Percentiles rank a stretch among this genome's conserved stretches.
phyloP scores from a whole-genome alignment of 208 protist species.

The Leishmania aethiopica region DNA sequence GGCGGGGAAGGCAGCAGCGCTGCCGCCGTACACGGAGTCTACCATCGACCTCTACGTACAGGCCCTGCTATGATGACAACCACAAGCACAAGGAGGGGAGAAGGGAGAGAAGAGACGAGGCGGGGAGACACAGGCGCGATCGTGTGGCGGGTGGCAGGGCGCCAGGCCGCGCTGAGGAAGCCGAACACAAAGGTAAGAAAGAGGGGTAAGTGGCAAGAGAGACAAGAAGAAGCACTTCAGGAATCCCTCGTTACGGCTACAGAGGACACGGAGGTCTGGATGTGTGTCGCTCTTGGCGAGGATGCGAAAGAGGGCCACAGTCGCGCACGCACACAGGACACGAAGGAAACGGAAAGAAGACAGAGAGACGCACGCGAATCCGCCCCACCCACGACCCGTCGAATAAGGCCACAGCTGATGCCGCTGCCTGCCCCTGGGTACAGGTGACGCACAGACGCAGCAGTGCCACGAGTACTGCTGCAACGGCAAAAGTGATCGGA shows the following conservation, averaged over 20 bases:
- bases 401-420: neutral
- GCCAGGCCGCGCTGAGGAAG: neutral
- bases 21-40: neutral
- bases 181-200: neutral
- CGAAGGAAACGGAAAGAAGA: neutral
- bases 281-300: neutral
- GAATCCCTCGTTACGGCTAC: neutral
- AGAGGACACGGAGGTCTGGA: neutral
- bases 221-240: neutral
- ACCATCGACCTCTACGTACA: neutral
- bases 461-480: neutral
- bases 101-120: neutral
- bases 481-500: neutral
- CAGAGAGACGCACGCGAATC: neutral
- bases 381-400: neutral
- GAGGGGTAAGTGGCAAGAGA: neutral
- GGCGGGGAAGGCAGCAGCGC: constrained; percentile 1
- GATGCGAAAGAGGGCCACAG: neutral
- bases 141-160: neutral
- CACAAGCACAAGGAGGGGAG: neutral
- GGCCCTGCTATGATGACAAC: neutral
- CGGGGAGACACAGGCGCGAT: neutral
- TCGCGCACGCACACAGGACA: neutral
- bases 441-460: neutral
- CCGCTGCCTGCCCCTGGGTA: neutral